Conservation (phyloP, 2,329 filamentous ascomycete species). For the Amesomyces nigricolor region DNA sequence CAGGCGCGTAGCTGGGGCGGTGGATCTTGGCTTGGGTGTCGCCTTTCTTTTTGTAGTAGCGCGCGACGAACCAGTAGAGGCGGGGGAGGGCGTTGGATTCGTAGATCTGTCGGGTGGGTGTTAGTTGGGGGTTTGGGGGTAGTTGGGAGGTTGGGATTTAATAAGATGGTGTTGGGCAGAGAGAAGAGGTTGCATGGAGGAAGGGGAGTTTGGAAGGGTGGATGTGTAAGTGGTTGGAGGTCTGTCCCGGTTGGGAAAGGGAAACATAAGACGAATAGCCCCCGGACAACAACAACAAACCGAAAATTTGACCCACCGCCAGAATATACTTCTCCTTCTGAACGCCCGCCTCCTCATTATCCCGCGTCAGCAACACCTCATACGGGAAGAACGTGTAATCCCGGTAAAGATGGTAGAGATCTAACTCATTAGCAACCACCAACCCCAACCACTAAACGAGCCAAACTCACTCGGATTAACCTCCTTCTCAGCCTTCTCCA, state of each 20-base stretch:
- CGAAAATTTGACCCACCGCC: constrained; percentile 42
- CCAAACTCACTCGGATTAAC: constrained; percentile 45
- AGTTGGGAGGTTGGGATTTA: too few species aligned
- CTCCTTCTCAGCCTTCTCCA: constrained; percentile 35
- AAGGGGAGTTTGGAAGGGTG: not conserved
- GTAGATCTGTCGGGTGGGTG: constrained; percentile 50
- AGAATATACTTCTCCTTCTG: constrained; percentile 54
- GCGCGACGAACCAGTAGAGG: constrained; percentile 56
- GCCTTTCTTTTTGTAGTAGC: constrained; percentile 40
- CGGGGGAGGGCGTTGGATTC: constrained; percentile 54
- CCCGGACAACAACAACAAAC: not conserved
- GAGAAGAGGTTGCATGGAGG: not conserved
- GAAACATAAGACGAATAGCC: not conserved
- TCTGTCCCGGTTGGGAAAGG: not conserved
- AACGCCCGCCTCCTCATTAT: constrained; percentile 39
- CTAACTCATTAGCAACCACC: not conserved
- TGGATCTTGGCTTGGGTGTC: constrained; percentile 34
- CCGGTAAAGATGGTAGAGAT: constrained; percentile 14
- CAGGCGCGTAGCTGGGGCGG: constrained; percentile 36
- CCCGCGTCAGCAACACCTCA: constrained; percentile 54
- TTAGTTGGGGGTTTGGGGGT: not conserved
- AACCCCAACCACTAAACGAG: not conserved
- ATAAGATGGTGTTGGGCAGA: not conserved
- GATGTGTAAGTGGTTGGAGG: not conserved
- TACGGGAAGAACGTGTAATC: constrained; percentile 20